Conservation (phyloP, 495 filamentous ascomycete species). For the Talaromyces nanjingensis region DNA sequence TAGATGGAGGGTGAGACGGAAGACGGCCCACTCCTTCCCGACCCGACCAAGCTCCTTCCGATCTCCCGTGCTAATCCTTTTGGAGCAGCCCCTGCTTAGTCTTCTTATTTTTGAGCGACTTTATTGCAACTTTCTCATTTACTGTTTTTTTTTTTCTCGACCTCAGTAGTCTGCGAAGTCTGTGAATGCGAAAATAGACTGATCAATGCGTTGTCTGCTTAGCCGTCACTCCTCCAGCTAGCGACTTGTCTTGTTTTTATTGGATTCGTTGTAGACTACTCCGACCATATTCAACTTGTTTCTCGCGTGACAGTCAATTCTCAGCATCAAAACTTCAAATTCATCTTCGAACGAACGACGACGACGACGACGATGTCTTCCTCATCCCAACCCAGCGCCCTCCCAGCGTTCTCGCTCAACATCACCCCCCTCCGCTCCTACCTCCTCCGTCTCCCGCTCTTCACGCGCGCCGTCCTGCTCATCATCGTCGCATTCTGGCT, state of each 20-base stretch:
- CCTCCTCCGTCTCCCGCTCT: conserved; percentile 76
- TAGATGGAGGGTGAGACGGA: background rate
- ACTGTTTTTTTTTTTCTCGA: background rate
- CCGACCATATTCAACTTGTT: background rate
- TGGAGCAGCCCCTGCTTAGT: background rate
- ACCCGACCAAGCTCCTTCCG: background rate
- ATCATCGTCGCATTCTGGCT: conserved; percentile 63
- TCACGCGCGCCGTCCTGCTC: conserved; percentile 70
- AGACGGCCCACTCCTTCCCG: background rate
- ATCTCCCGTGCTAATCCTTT: background rate
- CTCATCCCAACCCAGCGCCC: conserved; percentile 20
- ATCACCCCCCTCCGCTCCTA: conserved; percentile 56
- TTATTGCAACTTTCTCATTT: background rate
- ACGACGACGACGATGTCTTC: conserved; percentile 2
- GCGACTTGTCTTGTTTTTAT: background rate
- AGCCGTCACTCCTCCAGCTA: background rate
- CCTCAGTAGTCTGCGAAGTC: background rate
- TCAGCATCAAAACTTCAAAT: conserved; percentile 13
- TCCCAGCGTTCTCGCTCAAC: conserved; percentile 43
- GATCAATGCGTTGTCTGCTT: background rate
- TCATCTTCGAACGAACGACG: background rate
- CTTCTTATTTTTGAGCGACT: background rate
- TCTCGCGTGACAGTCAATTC: background rate
- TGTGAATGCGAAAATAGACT: background rate
- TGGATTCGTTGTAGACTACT: background rate